phyloP scores from a whole-genome alignment of 1,139 yeast genomes.

The Hemisphaericaspora xylofermentans region DNA sequence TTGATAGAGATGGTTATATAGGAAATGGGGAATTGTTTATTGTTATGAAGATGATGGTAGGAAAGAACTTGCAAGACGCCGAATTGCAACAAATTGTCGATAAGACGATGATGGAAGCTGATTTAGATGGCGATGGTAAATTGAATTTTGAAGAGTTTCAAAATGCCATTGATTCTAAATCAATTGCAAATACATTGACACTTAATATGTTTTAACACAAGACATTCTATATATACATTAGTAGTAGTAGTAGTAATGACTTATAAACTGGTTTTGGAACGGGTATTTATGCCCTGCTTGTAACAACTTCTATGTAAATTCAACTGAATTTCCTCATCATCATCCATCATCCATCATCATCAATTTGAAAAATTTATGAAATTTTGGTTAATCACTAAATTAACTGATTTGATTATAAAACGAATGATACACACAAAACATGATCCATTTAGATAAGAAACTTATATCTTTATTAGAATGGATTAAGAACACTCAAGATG shows the following conservation, averaged over 20 bases:
- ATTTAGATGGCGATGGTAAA: conserved; percentile 85
- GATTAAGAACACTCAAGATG: conserved; percentile 27
- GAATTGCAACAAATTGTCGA: conserved; percentile 96
- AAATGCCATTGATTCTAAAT: conserved; percentile 66
- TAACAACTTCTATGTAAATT: too few species aligned
- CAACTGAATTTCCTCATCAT: too few species aligned
- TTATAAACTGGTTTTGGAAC: too few species aligned
- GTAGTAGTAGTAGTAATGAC: too few species aligned
- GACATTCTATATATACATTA: background rate
- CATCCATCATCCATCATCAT: too few species aligned
- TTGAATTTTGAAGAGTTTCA: conserved; percentile 86
- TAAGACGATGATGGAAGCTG: conserved; percentile 94
- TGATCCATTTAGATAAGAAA: conserved; percentile 9
- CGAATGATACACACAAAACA: too few species aligned
- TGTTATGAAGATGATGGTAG: conserved; percentile 96
- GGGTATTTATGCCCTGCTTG: too few species aligned
- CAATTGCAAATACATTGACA: conserved; percentile 61
- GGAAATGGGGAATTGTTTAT: conserved; percentile 93
- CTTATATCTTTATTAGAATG: conserved; percentile 19
- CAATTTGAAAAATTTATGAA: too few species aligned
- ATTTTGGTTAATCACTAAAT: too few species aligned
- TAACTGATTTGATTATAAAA: too few species aligned
- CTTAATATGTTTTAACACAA: conserved; percentile 34
- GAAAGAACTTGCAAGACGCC: conserved; percentile 78
- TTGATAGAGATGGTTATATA: conserved; percentile 91